phyloP scores from a whole-genome alignment of 176 grass and related monocot genomes.

The Pontederia paniculata region DNA sequence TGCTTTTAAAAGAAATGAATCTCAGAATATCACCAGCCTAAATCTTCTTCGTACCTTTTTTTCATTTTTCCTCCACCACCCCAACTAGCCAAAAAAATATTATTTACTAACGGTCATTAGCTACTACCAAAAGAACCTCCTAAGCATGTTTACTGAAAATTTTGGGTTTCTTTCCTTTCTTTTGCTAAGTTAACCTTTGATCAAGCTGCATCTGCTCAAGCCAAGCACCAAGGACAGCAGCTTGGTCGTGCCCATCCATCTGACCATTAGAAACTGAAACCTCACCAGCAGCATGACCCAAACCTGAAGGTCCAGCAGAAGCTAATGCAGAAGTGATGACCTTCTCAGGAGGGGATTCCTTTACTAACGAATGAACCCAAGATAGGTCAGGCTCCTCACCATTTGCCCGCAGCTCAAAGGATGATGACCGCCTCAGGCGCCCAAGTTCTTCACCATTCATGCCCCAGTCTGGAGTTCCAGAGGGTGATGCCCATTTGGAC shows the following conservation, averaged over 20 bases:
- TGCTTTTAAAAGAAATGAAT: no score
- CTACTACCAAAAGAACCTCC: not conserved
- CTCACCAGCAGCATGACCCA: not conserved
- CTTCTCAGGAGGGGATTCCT: slow-evolving; percentile 16
- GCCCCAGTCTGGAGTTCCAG: slow-evolving; percentile 60
- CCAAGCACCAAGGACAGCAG: slow-evolving; percentile 31
- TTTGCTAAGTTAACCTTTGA: slow-evolving; percentile 29
- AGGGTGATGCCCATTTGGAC: slow-evolving; percentile 47
- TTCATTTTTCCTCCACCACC: no score
- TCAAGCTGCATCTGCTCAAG: slow-evolving; percentile 63
- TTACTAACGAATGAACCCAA: slow-evolving; percentile 64
- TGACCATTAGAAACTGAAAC: slow-evolving; percentile 1
- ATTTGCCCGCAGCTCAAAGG: slow-evolving; percentile 7
- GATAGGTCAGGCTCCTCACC: slow-evolving; percentile 59
- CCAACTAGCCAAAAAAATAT: slow-evolving; percentile 7
- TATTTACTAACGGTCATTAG: not conserved
- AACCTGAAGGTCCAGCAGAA: not conserved
- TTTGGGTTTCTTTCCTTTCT: no score
- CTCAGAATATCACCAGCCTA: no score
- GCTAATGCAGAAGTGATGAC: not conserved
- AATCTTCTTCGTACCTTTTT: no score
- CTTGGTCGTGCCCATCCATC: slow-evolving; percentile 14
- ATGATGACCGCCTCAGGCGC: not conserved
- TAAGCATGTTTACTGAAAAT: slow-evolving; percentile 12
- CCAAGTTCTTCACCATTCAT: slow-evolving; percentile 34